A percentile compares a stretch with the other conserved stretches of the same genome.
Conservation (phyloP, 345 rosid species). For the Eucalyptus marginata region DNA sequence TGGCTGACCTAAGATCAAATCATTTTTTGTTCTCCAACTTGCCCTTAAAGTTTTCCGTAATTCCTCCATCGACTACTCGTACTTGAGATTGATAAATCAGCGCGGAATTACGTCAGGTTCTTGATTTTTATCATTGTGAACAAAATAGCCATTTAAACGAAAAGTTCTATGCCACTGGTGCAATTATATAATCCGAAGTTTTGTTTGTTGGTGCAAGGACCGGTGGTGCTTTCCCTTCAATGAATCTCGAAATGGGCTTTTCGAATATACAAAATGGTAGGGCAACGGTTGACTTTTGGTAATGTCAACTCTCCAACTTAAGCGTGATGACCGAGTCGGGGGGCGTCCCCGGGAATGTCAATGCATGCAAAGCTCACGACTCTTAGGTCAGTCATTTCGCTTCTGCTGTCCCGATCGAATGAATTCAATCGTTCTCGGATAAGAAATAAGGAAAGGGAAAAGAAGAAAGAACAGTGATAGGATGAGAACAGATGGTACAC, state of each 20-base stretch:
- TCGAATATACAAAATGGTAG: neutral
- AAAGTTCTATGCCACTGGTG: neutral
- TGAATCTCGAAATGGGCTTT: neutral
- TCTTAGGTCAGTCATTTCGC: neutral
- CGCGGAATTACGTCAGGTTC: neutral
- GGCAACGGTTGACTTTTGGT: neutral
- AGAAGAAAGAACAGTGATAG: neutral
- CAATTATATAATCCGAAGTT: neutral
- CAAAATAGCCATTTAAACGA: neutral
- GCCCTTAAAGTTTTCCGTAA: neutral
- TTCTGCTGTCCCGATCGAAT: rapidly evolving
- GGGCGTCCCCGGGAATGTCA: neutral
- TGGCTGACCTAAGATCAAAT: neutral
- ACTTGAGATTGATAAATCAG: neutral
- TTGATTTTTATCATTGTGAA: neutral
- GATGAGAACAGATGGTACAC: neutral
- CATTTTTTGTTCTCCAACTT: neutral
- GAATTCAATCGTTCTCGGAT: neutral
- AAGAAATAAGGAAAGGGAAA: neutral
- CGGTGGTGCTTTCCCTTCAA: neutral
- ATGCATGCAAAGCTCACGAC: neutral
- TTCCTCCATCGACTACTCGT: neutral
- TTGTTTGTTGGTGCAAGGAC: neutral
- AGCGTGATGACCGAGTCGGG: neutral
- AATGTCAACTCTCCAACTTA: neutral